These are phyloP conservation scores for Penicillium roqueforti DNA, from an alignment of 495 filamentous ascomycete species.

Conservation along the genomic window DNA sequence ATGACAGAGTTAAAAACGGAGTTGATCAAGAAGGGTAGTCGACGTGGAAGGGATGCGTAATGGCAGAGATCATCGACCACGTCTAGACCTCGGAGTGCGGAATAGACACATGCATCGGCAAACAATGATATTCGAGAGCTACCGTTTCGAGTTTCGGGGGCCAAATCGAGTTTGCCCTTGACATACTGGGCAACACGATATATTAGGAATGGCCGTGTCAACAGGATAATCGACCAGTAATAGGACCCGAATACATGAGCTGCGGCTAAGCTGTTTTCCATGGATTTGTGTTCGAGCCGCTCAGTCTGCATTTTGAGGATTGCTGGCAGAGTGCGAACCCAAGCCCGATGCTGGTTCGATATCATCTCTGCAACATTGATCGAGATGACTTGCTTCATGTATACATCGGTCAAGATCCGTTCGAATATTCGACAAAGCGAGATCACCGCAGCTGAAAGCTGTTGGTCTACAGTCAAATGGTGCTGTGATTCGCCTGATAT, in stretches of 20 bases:
- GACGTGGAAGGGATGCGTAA: slow-evolving; percentile 56
- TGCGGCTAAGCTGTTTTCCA: slow-evolving; percentile 56
- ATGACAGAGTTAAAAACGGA: slow-evolving; percentile 70
- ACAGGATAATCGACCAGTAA: slow-evolving; percentile 68
- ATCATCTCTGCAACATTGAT: slow-evolving; percentile 62
- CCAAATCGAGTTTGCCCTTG: slow-evolving; percentile 32
- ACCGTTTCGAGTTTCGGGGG: slow-evolving; percentile 23
- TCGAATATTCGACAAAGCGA: slow-evolving; percentile 60
- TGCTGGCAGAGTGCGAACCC: slow-evolving; percentile 35
- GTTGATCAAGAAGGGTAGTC: slow-evolving; percentile 69
- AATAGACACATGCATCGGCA: slow-evolving; percentile 65
- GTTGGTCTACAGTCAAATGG: slow-evolving; percentile 26
- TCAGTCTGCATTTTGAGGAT: slow-evolving; percentile 37
- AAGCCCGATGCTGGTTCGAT: slow-evolving; percentile 50
- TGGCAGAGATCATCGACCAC: slow-evolving; percentile 56
- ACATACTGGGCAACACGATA: slow-evolving; percentile 47
- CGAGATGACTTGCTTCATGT: slow-evolving; percentile 65
- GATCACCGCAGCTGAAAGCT: slow-evolving; percentile 34
- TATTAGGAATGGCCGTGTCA: slow-evolving; percentile 66
- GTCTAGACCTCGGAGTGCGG: slow-evolving; percentile 62
- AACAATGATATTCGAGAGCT: slow-evolving; percentile 56
- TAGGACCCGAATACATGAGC: slow-evolving; percentile 67
- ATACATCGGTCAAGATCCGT: slow-evolving; percentile 61
- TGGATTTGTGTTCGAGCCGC: slow-evolving; percentile 34
- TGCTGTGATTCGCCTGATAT: slow-evolving; percentile 18